These are phyloP conservation scores for Plasmodium reichenowi DNA, from an alignment of 169 alveolate genomes.

Conservation along the genomic window DNA sequence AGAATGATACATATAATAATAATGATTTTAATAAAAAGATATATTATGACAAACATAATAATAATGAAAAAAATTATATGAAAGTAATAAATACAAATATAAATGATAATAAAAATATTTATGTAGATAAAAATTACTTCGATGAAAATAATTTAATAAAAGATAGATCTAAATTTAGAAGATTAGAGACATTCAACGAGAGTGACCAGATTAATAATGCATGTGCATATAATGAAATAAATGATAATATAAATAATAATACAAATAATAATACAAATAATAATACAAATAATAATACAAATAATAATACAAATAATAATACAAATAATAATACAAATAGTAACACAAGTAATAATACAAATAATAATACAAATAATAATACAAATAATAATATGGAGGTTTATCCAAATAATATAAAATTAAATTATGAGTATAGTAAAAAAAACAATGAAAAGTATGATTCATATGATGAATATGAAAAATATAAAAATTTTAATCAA, in stretches of 20 bases:
- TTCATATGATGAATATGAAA: neutral
- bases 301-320: neutral
- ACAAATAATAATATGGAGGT: constrained; percentile 8
- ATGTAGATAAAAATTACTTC: constrained; percentile 20
- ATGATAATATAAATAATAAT: neutral
- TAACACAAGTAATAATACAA: constrained; percentile 2
- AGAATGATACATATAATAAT: constrained; percentile 26
- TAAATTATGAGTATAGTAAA: constrained; percentile 3
- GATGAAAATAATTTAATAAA: constrained; percentile 23
- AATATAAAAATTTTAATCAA: constrained; percentile 4
- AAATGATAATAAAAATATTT: constrained; percentile 30
- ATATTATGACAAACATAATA: constrained; percentile 64
- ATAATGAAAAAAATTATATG: constrained; percentile 36
- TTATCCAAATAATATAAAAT: neutral
- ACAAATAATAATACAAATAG: neutral
- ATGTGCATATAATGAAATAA: constrained; percentile 17
- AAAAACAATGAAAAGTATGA: constrained; percentile 20
- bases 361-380: neutral
- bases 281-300: neutral
- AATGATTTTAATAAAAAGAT: constrained; percentile 34
- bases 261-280: constrained; percentile 9
- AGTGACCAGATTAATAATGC: constrained; percentile 15
- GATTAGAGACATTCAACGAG: constrained; percentile 42
- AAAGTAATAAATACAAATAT: constrained; percentile 10
- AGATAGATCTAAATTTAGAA: constrained; percentile 46